These are phyloP conservation scores for Puccinia hordei DNA, from an alignment of 1,284 basidiomycete genomes.

Conservation along the genomic window DNA sequence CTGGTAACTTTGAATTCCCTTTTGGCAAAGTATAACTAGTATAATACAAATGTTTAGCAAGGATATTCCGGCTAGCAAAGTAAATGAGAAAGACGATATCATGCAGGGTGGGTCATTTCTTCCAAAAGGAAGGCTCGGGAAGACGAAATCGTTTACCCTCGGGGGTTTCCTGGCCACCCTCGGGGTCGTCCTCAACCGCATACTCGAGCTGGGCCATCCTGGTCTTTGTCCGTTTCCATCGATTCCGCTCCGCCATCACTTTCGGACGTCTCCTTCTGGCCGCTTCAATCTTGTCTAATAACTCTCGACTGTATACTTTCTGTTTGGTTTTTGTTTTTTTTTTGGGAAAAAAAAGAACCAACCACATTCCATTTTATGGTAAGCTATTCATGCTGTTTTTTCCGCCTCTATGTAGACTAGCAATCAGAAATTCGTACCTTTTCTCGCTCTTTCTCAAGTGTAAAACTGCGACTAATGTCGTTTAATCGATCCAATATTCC, in stretches of 20 bases:
- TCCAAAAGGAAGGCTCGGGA: conserved; percentile 17
- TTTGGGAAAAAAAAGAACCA: too few species aligned
- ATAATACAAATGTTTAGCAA: too few species aligned
- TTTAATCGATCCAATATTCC: conserved; percentile 22
- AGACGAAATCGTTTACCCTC: conserved; percentile 13
- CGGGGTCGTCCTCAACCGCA: conserved; percentile 3
- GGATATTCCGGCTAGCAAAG: too few species aligned
- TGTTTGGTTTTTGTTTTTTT: background rate
- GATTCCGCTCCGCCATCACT: conserved; percentile 24
- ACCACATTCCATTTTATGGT: too few species aligned
- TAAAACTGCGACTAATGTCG: conserved; percentile 22
- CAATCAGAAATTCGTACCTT: background rate
- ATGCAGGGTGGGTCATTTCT: background rate
- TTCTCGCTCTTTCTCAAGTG: conserved; percentile 26
- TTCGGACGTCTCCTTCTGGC: conserved; percentile 22
- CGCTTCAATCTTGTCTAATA: conserved; percentile 38
- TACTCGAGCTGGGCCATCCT: conserved; percentile 13
- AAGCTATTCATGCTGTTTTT: too few species aligned
- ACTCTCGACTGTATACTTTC: conserved; percentile 38
- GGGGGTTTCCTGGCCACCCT: background rate
- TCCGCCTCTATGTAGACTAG: too few species aligned
- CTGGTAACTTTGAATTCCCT: too few species aligned
- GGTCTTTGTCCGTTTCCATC: conserved; percentile 21
- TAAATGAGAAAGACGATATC: background rate
- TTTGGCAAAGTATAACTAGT: too few species aligned